phyloP scores from a whole-genome alignment of 2,329 filamentous ascomycete genomes.

The Teratosphaeria destructans region DNA sequence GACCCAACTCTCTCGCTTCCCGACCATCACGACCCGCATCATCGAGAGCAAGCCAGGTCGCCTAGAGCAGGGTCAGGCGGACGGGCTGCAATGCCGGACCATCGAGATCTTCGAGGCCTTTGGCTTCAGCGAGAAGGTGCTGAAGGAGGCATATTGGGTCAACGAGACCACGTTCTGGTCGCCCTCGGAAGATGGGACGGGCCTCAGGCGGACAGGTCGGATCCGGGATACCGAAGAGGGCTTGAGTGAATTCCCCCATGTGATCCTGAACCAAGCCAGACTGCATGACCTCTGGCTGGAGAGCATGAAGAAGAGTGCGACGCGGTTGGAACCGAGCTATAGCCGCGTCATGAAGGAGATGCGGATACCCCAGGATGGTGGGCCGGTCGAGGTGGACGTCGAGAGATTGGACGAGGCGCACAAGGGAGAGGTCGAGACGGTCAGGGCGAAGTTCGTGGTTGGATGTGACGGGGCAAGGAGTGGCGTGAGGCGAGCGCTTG shows the following conservation, averaged over 20 bases:
- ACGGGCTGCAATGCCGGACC: conserved; percentile 54
- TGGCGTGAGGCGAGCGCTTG: conserved; percentile 19
- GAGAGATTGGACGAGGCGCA: conserved; percentile 27
- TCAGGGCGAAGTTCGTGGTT: conserved; percentile 25
- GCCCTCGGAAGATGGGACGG: conserved; percentile 46
- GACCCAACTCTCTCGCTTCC: conserved; percentile 39
- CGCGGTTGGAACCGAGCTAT: conserved; percentile 22
- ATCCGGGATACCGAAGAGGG: conserved; percentile 54
- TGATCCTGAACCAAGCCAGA: conserved; percentile 60
- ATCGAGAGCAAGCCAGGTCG: conserved; percentile 27
- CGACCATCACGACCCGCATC: conserved; percentile 40
- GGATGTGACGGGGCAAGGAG: conserved; percentile 27
- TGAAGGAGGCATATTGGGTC: conserved; percentile 59
- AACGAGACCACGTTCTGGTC: conserved; percentile 55
- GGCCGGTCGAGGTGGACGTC: conserved; percentile 44
- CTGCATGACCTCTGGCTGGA: conserved; percentile 45
- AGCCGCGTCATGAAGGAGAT: conserved; percentile 15
- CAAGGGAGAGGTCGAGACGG: conserved; percentile 18
- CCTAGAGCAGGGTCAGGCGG: conserved; percentile 33
- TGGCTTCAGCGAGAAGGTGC: conserved; percentile 52
- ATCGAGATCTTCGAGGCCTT: conserved; percentile 67
- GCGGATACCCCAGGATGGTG: conserved; percentile 21
- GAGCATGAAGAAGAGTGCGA: conserved; percentile 23
- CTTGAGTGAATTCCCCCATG: conserved; percentile 53
- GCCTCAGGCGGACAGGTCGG: conserved; percentile 47